Conservation (phyloP, 2,329 filamentous ascomycete species). For the Neofusicoccum umdonicola region DNA sequence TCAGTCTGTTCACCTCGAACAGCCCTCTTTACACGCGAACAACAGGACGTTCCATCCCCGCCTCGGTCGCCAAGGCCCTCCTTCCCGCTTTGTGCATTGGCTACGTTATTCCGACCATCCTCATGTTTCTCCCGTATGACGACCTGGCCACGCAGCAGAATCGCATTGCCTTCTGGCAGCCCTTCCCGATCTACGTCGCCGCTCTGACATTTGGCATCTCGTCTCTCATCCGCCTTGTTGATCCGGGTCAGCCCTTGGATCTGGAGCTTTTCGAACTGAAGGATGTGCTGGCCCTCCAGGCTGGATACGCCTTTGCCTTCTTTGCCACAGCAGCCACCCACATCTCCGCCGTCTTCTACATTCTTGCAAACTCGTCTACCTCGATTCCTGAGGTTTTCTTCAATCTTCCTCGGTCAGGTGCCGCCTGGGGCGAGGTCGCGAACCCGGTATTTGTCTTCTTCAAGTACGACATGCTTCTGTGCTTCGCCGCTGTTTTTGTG, state of each 20-base stretch:
- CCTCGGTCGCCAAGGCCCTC: constrained; percentile 24
- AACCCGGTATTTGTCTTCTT: constrained; percentile 2
- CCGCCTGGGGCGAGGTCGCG: neutral
- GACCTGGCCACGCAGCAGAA: constrained; percentile 20
- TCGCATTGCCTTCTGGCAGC: constrained; percentile 26
- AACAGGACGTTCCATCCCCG: constrained; percentile 18
- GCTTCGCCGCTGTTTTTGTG: neutral
- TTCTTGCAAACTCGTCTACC: neutral
- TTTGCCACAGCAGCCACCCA: neutral
- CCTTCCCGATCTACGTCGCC: neutral
- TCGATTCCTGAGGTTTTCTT: neutral
- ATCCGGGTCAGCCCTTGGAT: neutral
- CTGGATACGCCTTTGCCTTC: neutral
- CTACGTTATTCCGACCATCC: constrained; percentile 25
- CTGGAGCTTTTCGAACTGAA: neutral
- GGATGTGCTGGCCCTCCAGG: neutral
- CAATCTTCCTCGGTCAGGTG: constrained; percentile 11
- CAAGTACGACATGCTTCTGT: constrained; percentile 6
- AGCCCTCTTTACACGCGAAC: constrained; percentile 19
- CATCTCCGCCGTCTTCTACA: neutral
- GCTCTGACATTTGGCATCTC: neutral
- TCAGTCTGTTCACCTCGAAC: constrained; percentile 21
- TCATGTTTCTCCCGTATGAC: constrained; percentile 25
- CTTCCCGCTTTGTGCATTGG: constrained; percentile 26
- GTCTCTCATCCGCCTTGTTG: neutral